Base-by-base conservation (phyloP, 202 grass and related monocot genomes). In the Thinopyrum obtusiflorum region DNA sequence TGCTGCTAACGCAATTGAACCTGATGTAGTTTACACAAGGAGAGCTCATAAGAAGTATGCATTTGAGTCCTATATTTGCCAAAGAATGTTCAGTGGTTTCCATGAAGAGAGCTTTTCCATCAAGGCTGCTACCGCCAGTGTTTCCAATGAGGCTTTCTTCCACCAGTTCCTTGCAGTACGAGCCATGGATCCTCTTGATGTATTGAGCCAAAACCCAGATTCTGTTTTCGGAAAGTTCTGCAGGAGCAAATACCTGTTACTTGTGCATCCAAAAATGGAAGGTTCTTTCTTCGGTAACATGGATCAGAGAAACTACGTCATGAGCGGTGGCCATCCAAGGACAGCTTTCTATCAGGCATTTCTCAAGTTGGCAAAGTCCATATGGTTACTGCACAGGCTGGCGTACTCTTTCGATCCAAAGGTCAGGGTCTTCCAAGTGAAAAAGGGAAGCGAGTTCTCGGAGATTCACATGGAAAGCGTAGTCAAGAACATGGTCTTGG, bases 191-290 rank as follows among this genome's bases (percentile, higher is more conserved):
- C 95, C 95, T 20, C 85, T 98, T 75, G 95, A 98, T 87, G 92
- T 99, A 65, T 69, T 99, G 23, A 97, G 97, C 83, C 93, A 99
- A 84, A 99, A 94, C 51, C 93, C 93, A 23, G 92, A 94, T 73
- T 99, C 97, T 0, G 21, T 91, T 83, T 96, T 96, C 78, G 97
- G 97, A 23, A 99, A 96, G 81, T 99, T 99, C 72, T 96, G 91
- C 87, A 89, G 93, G 68, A 89, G 80, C 7, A 99, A 93, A 65
- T 99, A 99, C 77, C 88, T 96, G 28, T 71, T 89, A 10, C 86
- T 92, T 46, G 88, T 99, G 85, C 97, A 99, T 79, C 97, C 80
- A 21, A 99, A 96, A 65, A 98, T 98, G 96, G 96, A 98, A 94
- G 90, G 89, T 28, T 94, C 97, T 60, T 99, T 99, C 84, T 99